Base-by-base conservation (phyloP, 352 stramenopile genomes). In the Phytopythium kandeliae region DNA sequence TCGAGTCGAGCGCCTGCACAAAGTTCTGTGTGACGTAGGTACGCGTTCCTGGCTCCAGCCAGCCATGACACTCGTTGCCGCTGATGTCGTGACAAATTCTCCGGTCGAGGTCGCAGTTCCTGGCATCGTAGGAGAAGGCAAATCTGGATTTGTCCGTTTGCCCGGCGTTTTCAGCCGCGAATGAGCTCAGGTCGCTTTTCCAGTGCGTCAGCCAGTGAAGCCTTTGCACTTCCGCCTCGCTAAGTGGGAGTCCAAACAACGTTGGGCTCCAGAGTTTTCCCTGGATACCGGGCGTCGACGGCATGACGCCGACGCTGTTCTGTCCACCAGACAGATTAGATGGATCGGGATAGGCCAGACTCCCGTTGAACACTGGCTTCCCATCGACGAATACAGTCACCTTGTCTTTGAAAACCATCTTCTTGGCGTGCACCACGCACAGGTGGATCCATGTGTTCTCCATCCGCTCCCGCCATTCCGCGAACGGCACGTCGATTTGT, bases 331-430 rank as follows among this genome's bases (percentile, higher is more conserved):
- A 54, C 71, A 91, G 85, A 26, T 66, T 69, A 3, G 85, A 36
- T 9, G 79, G 69, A 48, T 95, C 84, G 0, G 82, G 82, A 35
- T 95, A 95, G 5, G 65, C 61, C 43, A 95, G 51, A 51, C 74
- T 86, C 0, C 79, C 84, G 26, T 62, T 82, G 52, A 84, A 86
- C 11, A 81, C 51, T n/a, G 36, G 43, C 13, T 63, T 66, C 1
- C 79, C 81, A 43, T 95, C 66, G n/a, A 84, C 58, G 53, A 69
- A 92, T 26, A 95, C 69, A 0, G 62, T 69, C 11, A 92, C 33
- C 56, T 95, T 95, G 63, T 92, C 84, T 55, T 90, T 92, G 62
- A 92, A 95, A 12, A 95, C 76, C 76, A 95, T 91, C 48, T 92
- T 95, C 58, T 92, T 92, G 2, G 78, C 67, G 54, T 95, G 84